Base-by-base conservation (phyloP, 768 basidiomycete species). In the Tricholoma bakamatsutake region DNA sequence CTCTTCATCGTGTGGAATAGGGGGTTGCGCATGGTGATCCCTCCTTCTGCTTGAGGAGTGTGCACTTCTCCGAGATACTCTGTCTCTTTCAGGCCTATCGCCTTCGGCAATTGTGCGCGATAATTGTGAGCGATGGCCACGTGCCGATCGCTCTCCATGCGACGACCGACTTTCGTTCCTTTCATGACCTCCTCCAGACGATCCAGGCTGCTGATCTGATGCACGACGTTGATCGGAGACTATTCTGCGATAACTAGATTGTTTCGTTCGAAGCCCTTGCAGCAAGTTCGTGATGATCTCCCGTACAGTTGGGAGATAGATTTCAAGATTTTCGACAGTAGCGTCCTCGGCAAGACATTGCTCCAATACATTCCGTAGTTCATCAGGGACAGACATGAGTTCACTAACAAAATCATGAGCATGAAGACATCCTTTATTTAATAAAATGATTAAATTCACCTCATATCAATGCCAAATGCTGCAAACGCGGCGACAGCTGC, bases 311-410 rank as follows among this genome's bases (percentile, higher is more conserved):
- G 96, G 96, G 3, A 98, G 84, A 72, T 92, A 97, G 1, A 86
- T 74, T 46, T 94, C 90, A 50, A 99, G 85, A 59, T 89, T 94
- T 52, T 90, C 85, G 4, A 81, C 76, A 1, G 81, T 86, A 33
- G 96, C 93, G 53, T 96, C 92, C 71, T 98, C 95, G 4, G 93
- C 85, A 27, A 98, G 79, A 65, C 92, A 93, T 62, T 85, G 82
- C 71, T 99, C 97, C 53, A 99, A 85, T 30, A 96, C 87, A 50
- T 74, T 77, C 34, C 97, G 86, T 31, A 99, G 80, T 67, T 96
- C 91, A 59, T 92, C 83, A 6, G 97, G 97, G 7, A 99, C 90
- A 8, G 79, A 70, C 65, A 90, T 74, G 52, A 99, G 83, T 67
- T 98, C 95, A 47, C 95, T 98, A 64, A 27, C 57, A 48, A 59